Evolutionary conservation across 768 basidiomycete species (phyloP), one percentile per base, ranked within the genome.

Genomic region (Trametes maxima): DNA sequence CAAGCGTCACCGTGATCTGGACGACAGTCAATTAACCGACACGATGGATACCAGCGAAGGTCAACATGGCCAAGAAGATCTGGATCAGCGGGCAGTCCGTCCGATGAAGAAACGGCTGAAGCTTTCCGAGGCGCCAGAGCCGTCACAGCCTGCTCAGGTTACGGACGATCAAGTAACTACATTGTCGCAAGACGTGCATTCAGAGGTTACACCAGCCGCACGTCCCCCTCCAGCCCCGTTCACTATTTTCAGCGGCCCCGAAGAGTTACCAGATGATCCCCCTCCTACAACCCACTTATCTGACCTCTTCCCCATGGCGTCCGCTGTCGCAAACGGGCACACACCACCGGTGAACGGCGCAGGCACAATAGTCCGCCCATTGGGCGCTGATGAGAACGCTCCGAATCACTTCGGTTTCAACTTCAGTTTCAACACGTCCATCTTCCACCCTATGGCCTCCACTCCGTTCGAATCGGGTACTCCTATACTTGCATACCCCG

Each of bases 1-100:
- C n/a, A 91, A 90, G 70, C 83, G 87, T 36, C 81, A 78, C 52
- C 79, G 88, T 62, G 84, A 84, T 63, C 76, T 82, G 2, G 73
- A 77, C 10, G 74, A 77, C 12, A 82, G 78, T 64, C 75, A 77
- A 53, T 65, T 78, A 21, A 72, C 77, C 1, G 79, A 73, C 53
- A 70, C 77, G 11, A 71, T 76, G 6, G 84, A 83, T 56, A 73
- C 74, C 25, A 78, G 72, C 57, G 78, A 79, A 50, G 79, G 70
- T 12, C 72, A 69, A 5, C 63, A 70, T 13, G 65, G 72, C 22
- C 78, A 80, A 60, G 70, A 66, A 19, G 81, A 79, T 56, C 67
- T 74, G 11, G 73, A 75, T n/a, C 76, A 69, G 52, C 70, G 68
- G 51, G 76, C 77, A 19, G 56, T 76, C 25, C 79, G 78, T 33